Evolutionary conservation across 352 stramenopile genomes (phyloP).

Genomic region (Pythium dissimile): DNA sequence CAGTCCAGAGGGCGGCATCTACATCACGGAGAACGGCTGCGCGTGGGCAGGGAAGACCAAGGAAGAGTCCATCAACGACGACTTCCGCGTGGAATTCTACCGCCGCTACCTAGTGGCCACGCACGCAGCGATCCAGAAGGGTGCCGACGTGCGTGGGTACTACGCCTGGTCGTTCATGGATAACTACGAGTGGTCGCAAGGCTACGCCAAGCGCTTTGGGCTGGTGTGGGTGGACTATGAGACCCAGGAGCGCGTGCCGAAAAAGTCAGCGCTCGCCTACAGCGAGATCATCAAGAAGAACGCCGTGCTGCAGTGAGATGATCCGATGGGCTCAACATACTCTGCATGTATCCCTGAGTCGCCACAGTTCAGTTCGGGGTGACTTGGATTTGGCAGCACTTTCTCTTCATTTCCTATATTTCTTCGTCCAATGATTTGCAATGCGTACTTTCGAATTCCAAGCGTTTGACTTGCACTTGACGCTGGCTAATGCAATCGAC

Average conservation of each 20-base stretch:
- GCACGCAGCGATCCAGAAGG: conserved; percentile 39
- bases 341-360: too few relatives aligned
- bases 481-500: too few relatives aligned
- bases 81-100: conserved; percentile 76
- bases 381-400: too few relatives aligned
- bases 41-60: conserved; percentile 61
- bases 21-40: conserved; percentile 92
- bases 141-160: conserved; percentile 73
- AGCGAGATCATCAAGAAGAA: conserved; percentile 41
- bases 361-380: too few relatives aligned
- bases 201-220: conserved; percentile 52
- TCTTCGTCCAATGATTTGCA: too few relatives aligned
- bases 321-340: too few relatives aligned
- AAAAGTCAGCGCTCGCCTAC: conserved; percentile 55
- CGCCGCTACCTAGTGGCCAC: conserved; percentile 77
- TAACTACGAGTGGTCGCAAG: conserved; percentile 93
- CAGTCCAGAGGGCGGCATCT: conserved; percentile 59
- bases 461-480: too few relatives aligned
- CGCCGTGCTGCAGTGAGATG: conserved; percentile 19
- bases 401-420: too few relatives aligned
- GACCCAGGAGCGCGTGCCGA: conserved; percentile 49
- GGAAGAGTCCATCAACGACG: conserved; percentile 66
- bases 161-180: conserved; percentile 92
- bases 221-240: conserved; percentile 54
- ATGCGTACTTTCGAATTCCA: too few relatives aligned